phyloP scores from a whole-genome alignment of 805 yeast genomes.

The Wickerhamomyces canadensis region DNA sequence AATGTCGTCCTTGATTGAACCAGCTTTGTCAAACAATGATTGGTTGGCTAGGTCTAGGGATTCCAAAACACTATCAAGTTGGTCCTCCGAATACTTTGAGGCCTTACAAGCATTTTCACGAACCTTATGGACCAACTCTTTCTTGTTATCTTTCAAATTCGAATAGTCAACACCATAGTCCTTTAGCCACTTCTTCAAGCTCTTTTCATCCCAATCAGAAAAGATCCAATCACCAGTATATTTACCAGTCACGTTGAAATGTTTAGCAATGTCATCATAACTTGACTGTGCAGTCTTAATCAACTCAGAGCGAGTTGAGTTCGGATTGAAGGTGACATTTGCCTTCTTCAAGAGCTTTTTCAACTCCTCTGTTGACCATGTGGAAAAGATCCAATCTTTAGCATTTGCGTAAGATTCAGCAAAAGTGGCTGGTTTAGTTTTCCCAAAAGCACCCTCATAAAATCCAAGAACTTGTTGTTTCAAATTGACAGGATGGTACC shows the following conservation, averaged over 20 bases:
- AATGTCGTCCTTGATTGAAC: conserved; percentile 35
- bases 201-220: conserved; percentile 45
- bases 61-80: conserved; percentile 34
- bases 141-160: conserved; percentile 33
- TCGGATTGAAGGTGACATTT: conserved; percentile 25
- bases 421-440: background rate
- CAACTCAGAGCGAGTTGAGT: conserved; percentile 34
- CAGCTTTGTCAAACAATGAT: conserved; percentile 33
- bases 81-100: conserved; percentile 31
- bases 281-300: conserved; percentile 35
- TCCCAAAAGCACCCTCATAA: conserved; percentile 2
- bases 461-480: conserved; percentile 13
- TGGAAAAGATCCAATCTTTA: conserved; percentile 42
- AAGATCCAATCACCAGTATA: conserved; percentile 51
- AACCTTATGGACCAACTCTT: conserved; percentile 40
- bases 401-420: conserved; percentile 11
- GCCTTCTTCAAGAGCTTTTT: conserved; percentile 28
- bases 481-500: conserved; percentile 10
- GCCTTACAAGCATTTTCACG: conserved; percentile 41
- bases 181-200: conserved; percentile 44
- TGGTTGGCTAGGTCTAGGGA: conserved; percentile 33
- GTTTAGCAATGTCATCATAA: conserved; percentile 33
- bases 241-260: conserved; percentile 33
- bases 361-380: conserved; percentile 36
- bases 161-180: conserved; percentile 35